Conservation (phyloP, 225 moss, liverwort and hornwort species). For the Polytrichum commune region DNA sequence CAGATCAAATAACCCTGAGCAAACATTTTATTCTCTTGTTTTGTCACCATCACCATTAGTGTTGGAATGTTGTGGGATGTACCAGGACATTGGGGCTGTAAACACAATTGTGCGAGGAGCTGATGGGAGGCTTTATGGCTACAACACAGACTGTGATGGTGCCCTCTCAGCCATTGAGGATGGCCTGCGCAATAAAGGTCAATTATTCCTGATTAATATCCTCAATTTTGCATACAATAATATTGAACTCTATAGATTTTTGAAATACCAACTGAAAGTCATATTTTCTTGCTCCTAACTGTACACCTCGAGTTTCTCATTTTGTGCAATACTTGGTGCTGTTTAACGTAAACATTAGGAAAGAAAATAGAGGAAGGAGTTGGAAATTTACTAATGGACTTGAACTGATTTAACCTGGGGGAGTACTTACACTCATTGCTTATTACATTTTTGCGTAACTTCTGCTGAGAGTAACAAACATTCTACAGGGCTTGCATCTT, state of each 20-base stretch:
- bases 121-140: conserved; percentile 61
- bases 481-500: conserved; percentile 45
- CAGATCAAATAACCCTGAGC: no score
- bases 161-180: conserved; percentile 84
- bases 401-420: no score
- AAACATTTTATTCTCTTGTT: background rate
- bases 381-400: no score
- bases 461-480: conserved; percentile 10
- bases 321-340: background rate
- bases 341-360: background rate
- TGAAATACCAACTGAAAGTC: background rate
- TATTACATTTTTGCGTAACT: background rate
- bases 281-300: background rate
- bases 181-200: conserved; percentile 49
- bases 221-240: no score
- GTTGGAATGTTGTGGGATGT: background rate
- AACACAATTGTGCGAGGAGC: conserved; percentile 72
- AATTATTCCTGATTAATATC: background rate
- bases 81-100: conserved; percentile 76
- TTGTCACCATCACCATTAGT: background rate
- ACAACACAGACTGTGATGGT: conserved; percentile 82
- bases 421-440: background rate
- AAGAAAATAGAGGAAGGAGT: background rate
- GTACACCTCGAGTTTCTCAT: background rate
- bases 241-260: no score